Evolutionary conservation across 805 yeast genomes (phyloP).

Genomic region (Schwanniomyces pseudopolymorphus): DNA sequence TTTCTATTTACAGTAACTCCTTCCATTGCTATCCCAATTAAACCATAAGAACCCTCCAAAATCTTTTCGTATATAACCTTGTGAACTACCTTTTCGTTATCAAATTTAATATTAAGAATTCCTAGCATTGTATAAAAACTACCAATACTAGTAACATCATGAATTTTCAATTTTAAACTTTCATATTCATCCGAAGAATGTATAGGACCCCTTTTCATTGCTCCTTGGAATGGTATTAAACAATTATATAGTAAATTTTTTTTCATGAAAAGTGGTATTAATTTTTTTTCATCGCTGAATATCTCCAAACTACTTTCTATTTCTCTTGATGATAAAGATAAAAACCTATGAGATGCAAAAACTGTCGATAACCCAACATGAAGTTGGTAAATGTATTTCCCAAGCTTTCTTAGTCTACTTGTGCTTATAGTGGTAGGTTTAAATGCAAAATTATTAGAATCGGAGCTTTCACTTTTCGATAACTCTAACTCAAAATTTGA

Average conservation of each 20-base stretch:
- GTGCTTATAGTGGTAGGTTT: conserved; percentile 9
- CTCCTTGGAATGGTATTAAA: conserved; percentile 33
- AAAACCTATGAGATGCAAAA: conserved; percentile 27
- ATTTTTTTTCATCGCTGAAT: conserved; percentile 15
- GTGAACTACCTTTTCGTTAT: conserved; percentile 19
- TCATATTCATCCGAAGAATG: conserved; percentile 8
- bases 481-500: conserved; percentile 15
- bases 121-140: conserved; percentile 42
- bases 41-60: conserved; percentile 29
- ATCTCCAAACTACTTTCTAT: conserved; percentile 21
- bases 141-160: conserved; percentile 27
- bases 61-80: conserved; percentile 19
- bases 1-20: not conserved
- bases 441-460: conserved; percentile 3
- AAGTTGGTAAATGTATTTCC: conserved; percentile 21
- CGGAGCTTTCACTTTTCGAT: not conserved
- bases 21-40: conserved; percentile 20
- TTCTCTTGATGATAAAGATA: conserved; percentile 29
- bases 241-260: conserved; percentile 22
- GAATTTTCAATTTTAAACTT: conserved; percentile 11
- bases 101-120: conserved; percentile 27
- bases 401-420: conserved; percentile 25
- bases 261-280: conserved; percentile 33
- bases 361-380: conserved; percentile 23
- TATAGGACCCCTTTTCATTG: conserved; percentile 18